These are phyloP conservation scores for Talaromyces marneffei DNA, from an alignment of 2,329 filamentous ascomycete genomes.

Conservation along the genomic window DNA sequence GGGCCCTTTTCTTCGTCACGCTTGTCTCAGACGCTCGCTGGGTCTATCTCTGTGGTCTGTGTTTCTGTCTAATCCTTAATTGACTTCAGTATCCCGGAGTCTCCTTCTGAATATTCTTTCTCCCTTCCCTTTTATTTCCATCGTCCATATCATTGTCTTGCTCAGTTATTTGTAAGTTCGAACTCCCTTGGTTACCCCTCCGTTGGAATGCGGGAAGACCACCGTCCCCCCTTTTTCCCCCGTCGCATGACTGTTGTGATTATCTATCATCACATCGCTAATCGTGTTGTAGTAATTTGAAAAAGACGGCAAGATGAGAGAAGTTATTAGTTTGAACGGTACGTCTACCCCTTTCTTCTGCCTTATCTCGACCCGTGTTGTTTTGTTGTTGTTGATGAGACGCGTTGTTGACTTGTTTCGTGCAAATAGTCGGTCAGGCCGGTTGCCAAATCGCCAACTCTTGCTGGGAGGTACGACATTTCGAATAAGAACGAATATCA, in stretches of 20 bases:
- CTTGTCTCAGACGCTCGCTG: background rate
- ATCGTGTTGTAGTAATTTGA: constrained; percentile 1
- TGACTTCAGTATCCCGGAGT: background rate
- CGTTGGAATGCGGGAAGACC: constrained; percentile 18
- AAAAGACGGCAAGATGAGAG: constrained; percentile 70
- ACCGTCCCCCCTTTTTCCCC: constrained; percentile 15
- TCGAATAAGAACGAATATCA: background rate
- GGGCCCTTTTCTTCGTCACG: constrained; percentile 1
- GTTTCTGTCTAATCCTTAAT: constrained; percentile 2
- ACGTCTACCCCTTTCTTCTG: constrained; percentile 36
- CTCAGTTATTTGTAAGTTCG: constrained; percentile 10
- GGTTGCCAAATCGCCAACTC: constrained; percentile 99
- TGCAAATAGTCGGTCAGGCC: constrained; percentile 84
- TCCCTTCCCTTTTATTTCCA: constrained; percentile 21
- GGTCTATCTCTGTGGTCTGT: constrained; percentile 1
- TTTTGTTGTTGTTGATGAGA: constrained; percentile 6
- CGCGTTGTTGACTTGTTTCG: constrained; percentile 33
- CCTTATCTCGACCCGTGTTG: background rate
- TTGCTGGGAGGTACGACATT: constrained; percentile 90
- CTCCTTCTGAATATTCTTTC: constrained; percentile 27
- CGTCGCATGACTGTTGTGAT: constrained; percentile 5
- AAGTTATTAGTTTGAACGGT: constrained; percentile 99
- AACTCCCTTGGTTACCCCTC: constrained; percentile 17
- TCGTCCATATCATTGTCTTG: background rate
- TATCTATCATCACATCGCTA: constrained; percentile 8